phyloP scores from a whole-genome alignment of 306 rosid species.

The Luffa acutangula region DNA sequence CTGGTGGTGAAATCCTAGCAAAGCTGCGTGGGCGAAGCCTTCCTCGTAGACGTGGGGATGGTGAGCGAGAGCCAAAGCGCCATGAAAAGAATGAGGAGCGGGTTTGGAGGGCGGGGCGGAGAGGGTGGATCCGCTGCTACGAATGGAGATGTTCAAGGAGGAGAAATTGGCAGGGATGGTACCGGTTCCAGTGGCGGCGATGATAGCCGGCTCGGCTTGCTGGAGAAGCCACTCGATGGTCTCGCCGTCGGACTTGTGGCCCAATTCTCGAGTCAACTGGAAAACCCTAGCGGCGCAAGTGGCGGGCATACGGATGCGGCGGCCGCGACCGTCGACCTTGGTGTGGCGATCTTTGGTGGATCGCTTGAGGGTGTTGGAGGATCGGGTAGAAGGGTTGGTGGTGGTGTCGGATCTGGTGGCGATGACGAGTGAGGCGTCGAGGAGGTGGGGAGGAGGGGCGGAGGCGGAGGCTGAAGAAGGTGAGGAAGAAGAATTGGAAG shows the following conservation, averaged over 20 bases:
- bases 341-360: slow-evolving; percentile 90
- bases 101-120: slow-evolving; percentile 73
- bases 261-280: slow-evolving; percentile 74
- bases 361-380: slow-evolving; percentile 29
- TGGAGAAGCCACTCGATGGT: slow-evolving; percentile 90
- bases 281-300: slow-evolving; percentile 89
- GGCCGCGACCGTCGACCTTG: slow-evolving; percentile 83
- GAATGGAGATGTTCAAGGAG: slow-evolving; percentile 59
- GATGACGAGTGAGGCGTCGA: slow-evolving; percentile 77
- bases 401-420: slow-evolving; percentile 70
- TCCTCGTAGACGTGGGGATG: slow-evolving; percentile 54
- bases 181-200: slow-evolving; percentile 80
- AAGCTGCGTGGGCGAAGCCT: slow-evolving; percentile 43
- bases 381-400: slow-evolving; percentile 12
- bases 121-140: slow-evolving; percentile 63
- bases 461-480: slow-evolving; percentile 22
- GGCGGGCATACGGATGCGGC: slow-evolving; percentile 93
- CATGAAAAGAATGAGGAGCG: slow-evolving; percentile 55
- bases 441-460: slow-evolving; percentile 30
- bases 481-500: slow-evolving; percentile 26
- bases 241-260: slow-evolving; percentile 89
- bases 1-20: slow-evolving; percentile 64
- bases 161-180: slow-evolving; percentile 90
- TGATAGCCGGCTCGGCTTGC: slow-evolving; percentile 83
- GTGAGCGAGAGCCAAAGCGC: slow-evolving; percentile 58